These are phyloP conservation scores for Dryadomyces quercivorus DNA, from an alignment of 2,329 filamentous ascomycete genomes.

Conservation along the genomic window DNA sequence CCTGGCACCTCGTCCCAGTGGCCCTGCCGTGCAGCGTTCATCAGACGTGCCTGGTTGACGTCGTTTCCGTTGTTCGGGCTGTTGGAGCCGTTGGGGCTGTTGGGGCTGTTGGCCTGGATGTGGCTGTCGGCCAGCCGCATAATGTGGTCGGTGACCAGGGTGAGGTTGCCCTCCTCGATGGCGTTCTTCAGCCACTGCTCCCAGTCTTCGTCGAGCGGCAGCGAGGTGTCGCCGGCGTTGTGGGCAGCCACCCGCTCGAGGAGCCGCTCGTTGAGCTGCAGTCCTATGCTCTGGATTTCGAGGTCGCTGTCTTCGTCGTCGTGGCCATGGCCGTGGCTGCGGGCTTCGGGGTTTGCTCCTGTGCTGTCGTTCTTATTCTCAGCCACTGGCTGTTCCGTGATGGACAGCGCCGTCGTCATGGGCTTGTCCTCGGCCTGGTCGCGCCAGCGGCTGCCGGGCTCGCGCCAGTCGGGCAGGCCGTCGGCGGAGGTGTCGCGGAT, in stretches of 20 bases:
- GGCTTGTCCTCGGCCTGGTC: slow-evolving; percentile 3
- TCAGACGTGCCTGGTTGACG: not conserved
- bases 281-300: slow-evolving; percentile 40
- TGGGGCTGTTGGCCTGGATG: not conserved
- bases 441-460: slow-evolving; percentile 25
- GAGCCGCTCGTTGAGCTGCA: slow-evolving; percentile 51
- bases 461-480: slow-evolving; percentile 51
- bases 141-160: slow-evolving; percentile 33
- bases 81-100: not conserved
- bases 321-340: slow-evolving; percentile 4
- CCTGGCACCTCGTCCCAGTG: not conserved
- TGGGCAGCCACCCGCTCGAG: slow-evolving; percentile 50
- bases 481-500: slow-evolving; percentile 63
- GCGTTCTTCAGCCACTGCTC: slow-evolving; percentile 64
- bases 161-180: slow-evolving; percentile 48
- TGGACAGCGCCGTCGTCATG: no score
- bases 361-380: slow-evolving; percentile 15
- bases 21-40: not conserved
- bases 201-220: slow-evolving; percentile 58
- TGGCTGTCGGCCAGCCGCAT: slow-evolving; percentile 17
- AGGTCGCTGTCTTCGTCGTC: slow-evolving; percentile 33
- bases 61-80: not conserved
- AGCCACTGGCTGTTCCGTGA: not conserved
- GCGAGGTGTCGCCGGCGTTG: slow-evolving; percentile 45
- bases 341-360: not conserved